Evolutionary conservation across 345 rosid genomes (phyloP), one percentile per base, ranked within the genome.

Genomic region (Rhodomyrtus tomentosa): DNA sequence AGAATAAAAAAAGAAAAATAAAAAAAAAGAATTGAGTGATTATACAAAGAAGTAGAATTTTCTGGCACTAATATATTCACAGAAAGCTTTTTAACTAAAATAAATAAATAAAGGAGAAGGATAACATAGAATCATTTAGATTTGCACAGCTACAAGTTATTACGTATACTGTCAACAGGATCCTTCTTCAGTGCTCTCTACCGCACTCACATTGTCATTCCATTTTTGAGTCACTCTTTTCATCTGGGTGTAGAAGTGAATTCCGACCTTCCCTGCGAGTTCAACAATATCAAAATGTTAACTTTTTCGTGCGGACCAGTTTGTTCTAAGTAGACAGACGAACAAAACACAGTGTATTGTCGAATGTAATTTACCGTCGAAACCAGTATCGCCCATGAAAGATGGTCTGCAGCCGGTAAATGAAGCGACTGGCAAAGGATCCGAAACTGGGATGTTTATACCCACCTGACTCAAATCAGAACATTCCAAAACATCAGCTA

Each of bases 211-310:
- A 81, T 62, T 72, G 88, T 76, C 92, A 54, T 82, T 89, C 94
- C 95, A 91, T 85, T 90, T 92, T 86, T 90, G 93, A 32, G 90
- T 88, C 73, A 93, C 92, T 72, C 88, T 92, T 54, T 93, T 93
- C 25, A 89, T 84, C 88, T 87, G 91, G 55, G 95, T 93, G 87
- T 88, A 93, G 85, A 93, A 93, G 40, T 89, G 90, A 45, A 85
- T 42, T 62, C 92, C 92, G 2, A 90, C 90, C 62, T 91, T 92
- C 72, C 95, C 95, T 93, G 90, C 52, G 5, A 81, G 49, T 51
- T 81, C 83, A 22, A 45, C 14, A 32, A 55, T 40, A 72, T 59
- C 55, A 6, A 36, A 22, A 27, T 8, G 76, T 68, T 2, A 68
- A 68, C 45, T 18, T 68, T 68, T 36, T 18, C 25, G 0, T 36